Percentiles rank a stretch among this genome's conserved stretches.
phyloP scores from a whole-genome alignment of 345 rosid species.

The Aquilaria malaccensis region DNA sequence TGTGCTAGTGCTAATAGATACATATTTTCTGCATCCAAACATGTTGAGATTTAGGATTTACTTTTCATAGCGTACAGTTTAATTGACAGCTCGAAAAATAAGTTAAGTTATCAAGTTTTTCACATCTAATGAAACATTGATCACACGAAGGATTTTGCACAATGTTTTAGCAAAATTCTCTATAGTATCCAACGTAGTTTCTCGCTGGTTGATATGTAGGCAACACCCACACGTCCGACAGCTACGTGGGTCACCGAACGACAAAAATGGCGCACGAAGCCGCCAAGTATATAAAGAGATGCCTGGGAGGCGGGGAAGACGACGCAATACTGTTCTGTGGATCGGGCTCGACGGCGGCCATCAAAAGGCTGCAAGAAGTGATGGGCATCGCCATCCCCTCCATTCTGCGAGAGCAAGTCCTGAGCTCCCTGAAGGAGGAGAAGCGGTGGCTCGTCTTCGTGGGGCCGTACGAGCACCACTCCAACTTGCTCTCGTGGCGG shows the following conservation, averaged over 20 bases:
- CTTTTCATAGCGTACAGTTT: too few species aligned
- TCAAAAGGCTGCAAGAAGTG: constrained; percentile 46
- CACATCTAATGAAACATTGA: background rate
- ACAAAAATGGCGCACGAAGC: constrained; percentile 40
- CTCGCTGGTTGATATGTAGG: constrained; percentile 16
- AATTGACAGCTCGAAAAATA: too few species aligned
- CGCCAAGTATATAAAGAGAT: constrained; percentile 29
- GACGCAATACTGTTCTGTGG: constrained; percentile 45
- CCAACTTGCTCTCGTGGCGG: constrained; percentile 52
- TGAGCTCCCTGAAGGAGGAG: constrained; percentile 20
- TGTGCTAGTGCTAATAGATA: too few species aligned
- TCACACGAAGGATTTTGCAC: too few species aligned
- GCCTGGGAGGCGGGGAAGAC: constrained; percentile 35
- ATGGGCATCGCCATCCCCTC: constrained; percentile 45
- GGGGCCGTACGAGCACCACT: constrained; percentile 60
- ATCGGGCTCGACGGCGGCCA: constrained; percentile 41
- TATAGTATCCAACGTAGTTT: too few species aligned
- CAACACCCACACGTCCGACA: constrained; percentile 46
- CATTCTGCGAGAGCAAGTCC: constrained; percentile 21
- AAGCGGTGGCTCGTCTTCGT: constrained; percentile 52
- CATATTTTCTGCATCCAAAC: too few species aligned
- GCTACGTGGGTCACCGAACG: constrained; percentile 38
- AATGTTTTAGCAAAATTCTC: too few species aligned
- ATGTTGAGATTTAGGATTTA: too few species aligned
- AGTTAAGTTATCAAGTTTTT: background rate